Conservation (phyloP, 768 basidiomycete genomes). For the Termitomyces sp. region DNA sequence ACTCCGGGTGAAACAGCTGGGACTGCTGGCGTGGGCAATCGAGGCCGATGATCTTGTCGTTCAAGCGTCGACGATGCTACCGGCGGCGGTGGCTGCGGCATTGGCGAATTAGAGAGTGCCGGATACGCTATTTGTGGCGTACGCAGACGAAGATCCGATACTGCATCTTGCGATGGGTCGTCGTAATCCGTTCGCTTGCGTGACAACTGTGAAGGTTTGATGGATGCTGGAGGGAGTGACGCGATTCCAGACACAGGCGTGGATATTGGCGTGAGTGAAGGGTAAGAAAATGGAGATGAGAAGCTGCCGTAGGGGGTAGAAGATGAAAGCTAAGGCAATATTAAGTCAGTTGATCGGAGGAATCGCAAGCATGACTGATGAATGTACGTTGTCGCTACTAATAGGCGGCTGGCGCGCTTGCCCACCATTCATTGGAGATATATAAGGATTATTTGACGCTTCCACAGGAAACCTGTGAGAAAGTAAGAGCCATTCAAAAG, state of each 20-base stretch:
- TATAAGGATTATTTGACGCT: slow-evolving; percentile 27
- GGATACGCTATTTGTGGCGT: slow-evolving; percentile 75
- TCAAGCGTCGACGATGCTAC: slow-evolving; percentile 69
- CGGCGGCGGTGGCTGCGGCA: slow-evolving; percentile 76
- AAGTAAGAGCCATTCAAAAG: background rate
- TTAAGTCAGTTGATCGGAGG: background rate
- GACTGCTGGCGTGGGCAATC: slow-evolving; percentile 37
- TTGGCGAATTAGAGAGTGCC: slow-evolving; percentile 54
- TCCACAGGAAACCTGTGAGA: slow-evolving; percentile 39
- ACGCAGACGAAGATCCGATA: slow-evolving; percentile 44
- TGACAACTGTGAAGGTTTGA: slow-evolving; percentile 68
- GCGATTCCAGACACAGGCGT: slow-evolving; percentile 44
- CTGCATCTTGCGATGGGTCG: slow-evolving; percentile 70
- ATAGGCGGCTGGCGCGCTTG: slow-evolving; percentile 39
- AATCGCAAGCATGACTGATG: background rate
- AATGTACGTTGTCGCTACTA: slow-evolving; percentile 46
- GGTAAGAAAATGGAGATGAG: slow-evolving; percentile 38
- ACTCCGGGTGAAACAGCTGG: slow-evolving; percentile 44
- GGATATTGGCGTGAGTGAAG: slow-evolving; percentile 39
- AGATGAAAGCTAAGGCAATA: slow-evolving; percentile 27
- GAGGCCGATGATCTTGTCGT: slow-evolving; percentile 71
- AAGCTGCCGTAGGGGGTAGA: slow-evolving; percentile 32
- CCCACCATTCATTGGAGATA: slow-evolving; percentile 22
- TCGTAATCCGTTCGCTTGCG: slow-evolving; percentile 78
- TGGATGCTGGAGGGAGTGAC: slow-evolving; percentile 81